A percentile compares a stretch with the other conserved stretches of the same genome.
Conservation (phyloP, 2,329 filamentous ascomycete species). For the Proliferodiscus dingleyae region DNA sequence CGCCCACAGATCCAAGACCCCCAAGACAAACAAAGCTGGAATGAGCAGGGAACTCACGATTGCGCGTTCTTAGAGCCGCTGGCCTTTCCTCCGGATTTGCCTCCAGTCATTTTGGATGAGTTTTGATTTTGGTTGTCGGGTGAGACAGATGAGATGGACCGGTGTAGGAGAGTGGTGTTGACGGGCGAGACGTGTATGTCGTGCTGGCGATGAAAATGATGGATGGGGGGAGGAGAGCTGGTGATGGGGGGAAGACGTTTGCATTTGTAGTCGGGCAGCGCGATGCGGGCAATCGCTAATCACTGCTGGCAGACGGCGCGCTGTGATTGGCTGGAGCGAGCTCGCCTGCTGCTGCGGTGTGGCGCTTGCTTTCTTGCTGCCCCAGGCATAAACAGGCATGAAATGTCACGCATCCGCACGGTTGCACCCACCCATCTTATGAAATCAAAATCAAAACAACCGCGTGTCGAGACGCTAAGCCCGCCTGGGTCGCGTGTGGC, state of each 20-base stretch:
- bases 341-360: no score
- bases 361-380: no score
- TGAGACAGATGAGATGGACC: constrained; percentile 28
- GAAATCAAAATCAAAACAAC: constrained; percentile 7
- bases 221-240: constrained; percentile 11
- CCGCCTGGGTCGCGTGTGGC: constrained; percentile 3
- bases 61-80: constrained; percentile 98
- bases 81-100: constrained; percentile 99
- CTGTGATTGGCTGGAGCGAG: constrained; percentile 6
- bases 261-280: constrained; percentile 10
- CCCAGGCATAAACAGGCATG: no score
- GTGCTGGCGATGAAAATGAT: constrained; percentile 19
- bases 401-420: no score
- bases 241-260: constrained; percentile 9
- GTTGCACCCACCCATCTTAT: constrained; percentile 1
- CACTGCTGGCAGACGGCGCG: constrained; percentile 3
- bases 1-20: no score
- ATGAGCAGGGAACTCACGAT: constrained; percentile 67
- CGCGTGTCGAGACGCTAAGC: constrained; percentile 4
- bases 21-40: constrained; percentile 8
- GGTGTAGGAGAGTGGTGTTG: constrained; percentile 4
- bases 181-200: constrained; percentile 9
- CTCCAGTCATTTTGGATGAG: constrained; percentile 94
- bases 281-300: constrained; percentile 14
- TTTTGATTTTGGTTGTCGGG: constrained; percentile 33